phyloP scores from a whole-genome alignment of 2,329 filamentous ascomycete genomes.

The Nigrospora oryzae region DNA sequence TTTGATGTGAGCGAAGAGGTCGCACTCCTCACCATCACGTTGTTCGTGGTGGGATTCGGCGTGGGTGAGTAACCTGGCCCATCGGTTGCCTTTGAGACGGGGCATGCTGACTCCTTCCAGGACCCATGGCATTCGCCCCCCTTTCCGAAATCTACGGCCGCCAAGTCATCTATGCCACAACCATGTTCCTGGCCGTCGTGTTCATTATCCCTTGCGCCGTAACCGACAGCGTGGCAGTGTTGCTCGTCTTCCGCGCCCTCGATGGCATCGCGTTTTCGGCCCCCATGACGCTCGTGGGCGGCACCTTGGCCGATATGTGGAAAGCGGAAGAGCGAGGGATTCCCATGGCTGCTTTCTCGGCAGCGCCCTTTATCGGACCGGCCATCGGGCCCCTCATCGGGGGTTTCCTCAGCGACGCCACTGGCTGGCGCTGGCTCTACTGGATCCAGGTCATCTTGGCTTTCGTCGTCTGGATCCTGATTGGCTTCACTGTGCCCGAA shows the following conservation, averaged over 20 bases:
- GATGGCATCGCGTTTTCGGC: slow-evolving; percentile 80
- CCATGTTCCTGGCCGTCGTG: slow-evolving; percentile 61
- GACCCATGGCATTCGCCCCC: slow-evolving; percentile 73
- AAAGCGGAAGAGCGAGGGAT: slow-evolving; percentile 74
- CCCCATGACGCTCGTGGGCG: slow-evolving; percentile 79
- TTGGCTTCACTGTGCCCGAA: slow-evolving; percentile 83
- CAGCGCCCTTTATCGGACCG: slow-evolving; percentile 75
- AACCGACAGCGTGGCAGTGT: slow-evolving; percentile 64
- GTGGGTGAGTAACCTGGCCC: slow-evolving; percentile 43
- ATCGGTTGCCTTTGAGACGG: neutral
- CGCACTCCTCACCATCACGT: slow-evolving; percentile 59
- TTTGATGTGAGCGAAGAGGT: slow-evolving; percentile 68
- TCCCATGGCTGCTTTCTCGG: slow-evolving; percentile 79
- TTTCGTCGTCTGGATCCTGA: slow-evolving; percentile 61
- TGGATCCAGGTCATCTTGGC: slow-evolving; percentile 78
- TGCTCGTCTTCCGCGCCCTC: slow-evolving; percentile 68
- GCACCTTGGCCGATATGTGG: slow-evolving; percentile 79
- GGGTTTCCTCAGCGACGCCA: slow-evolving; percentile 62
- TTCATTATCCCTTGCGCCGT: slow-evolving; percentile 78
- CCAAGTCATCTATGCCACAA: slow-evolving; percentile 60
- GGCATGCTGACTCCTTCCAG: slow-evolving; percentile 18
- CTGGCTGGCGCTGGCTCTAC: slow-evolving; percentile 78
- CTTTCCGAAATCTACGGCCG: slow-evolving; percentile 69
- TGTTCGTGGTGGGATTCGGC: slow-evolving; percentile 79
- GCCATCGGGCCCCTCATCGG: slow-evolving; percentile 70